phyloP scores from a whole-genome alignment of 2,329 filamentous ascomycete species.

The Thielaviopsis ethacetica region DNA sequence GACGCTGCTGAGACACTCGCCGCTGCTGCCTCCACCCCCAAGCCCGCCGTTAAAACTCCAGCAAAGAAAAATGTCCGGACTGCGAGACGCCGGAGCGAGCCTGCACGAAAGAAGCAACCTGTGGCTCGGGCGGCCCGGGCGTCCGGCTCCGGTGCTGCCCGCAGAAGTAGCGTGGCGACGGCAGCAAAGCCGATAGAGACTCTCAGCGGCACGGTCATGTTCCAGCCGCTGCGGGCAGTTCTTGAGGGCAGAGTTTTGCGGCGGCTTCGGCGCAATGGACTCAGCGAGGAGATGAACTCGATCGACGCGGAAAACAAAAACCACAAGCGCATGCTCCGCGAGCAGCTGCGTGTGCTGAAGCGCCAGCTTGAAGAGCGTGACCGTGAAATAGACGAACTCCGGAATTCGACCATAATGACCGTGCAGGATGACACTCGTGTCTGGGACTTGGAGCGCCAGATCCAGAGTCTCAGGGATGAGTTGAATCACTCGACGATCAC shows the following conservation, averaged over 20 bases:
- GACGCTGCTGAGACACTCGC: neutral
- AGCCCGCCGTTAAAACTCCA: neutral
- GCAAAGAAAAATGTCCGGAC: neutral
- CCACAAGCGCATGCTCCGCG: constrained; percentile 22
- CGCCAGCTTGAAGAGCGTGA: constrained; percentile 33
- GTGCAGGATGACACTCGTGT: constrained; percentile 19
- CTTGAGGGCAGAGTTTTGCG: constrained; percentile 41
- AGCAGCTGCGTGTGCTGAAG: constrained; percentile 33
- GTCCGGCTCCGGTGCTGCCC: constrained; percentile 17
- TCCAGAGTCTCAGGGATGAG: constrained; percentile 21
- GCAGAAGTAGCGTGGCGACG: constrained; percentile 23
- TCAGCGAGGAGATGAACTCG: constrained; percentile 42
- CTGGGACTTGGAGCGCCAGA: constrained; percentile 25
- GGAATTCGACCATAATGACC: constrained; percentile 31
- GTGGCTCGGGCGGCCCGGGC: constrained; percentile 27
- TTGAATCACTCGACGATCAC: constrained; percentile 15
- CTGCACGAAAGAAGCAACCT: constrained; percentile 16
- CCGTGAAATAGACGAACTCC: constrained; percentile 34
- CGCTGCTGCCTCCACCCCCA: neutral
- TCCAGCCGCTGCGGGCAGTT: constrained; percentile 36
- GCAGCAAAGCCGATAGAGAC: constrained; percentile 18
- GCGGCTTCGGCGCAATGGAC: constrained; percentile 35
- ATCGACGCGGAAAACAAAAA: constrained; percentile 31
- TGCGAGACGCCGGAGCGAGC: constrained; percentile 2
- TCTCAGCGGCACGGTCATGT: constrained; percentile 17